phyloP scores from a whole-genome alignment of 1,139 yeast species.

The Kodamaea arcana region DNA sequence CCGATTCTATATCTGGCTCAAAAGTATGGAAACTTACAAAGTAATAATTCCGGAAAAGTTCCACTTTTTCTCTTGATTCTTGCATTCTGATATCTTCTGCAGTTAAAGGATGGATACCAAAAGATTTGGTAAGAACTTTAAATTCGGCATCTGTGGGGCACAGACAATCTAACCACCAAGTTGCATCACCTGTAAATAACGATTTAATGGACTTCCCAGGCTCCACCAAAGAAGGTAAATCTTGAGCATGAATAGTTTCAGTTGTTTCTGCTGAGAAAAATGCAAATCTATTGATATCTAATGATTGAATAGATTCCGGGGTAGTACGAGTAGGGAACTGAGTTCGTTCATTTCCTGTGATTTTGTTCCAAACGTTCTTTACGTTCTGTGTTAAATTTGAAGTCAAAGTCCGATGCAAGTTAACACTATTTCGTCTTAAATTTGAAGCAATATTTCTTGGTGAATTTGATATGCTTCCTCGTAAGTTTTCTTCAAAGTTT shows the following conservation, averaged over 20 bases:
- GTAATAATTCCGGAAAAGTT: slow-evolving; percentile 67
- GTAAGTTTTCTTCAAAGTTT: slow-evolving; percentile 81
- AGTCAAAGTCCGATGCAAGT: slow-evolving; percentile 19
- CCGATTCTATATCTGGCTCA: slow-evolving; percentile 71
- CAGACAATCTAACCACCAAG: slow-evolving; percentile 76
- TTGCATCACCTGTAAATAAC: slow-evolving; percentile 59
- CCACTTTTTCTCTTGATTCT: slow-evolving; percentile 83
- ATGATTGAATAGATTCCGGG: slow-evolving; percentile 26
- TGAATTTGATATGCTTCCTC: slow-evolving; percentile 5
- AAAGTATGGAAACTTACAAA: slow-evolving; percentile 82
- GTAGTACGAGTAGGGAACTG: slow-evolving; percentile 15
- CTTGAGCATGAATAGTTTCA: slow-evolving; percentile 87
- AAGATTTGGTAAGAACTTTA: slow-evolving; percentile 61
- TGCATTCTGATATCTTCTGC: slow-evolving; percentile 84
- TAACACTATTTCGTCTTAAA: too few relatives aligned
- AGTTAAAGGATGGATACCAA: slow-evolving; percentile 80
- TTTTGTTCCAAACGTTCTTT: slow-evolving; percentile 21
- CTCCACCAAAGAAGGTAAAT: slow-evolving; percentile 66
- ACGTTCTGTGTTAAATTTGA: slow-evolving; percentile 26
- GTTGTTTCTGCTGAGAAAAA: slow-evolving; percentile 79
- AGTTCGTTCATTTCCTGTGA: slow-evolving; percentile 23
- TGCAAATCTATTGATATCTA: slow-evolving; percentile 57
- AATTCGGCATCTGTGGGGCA: slow-evolving; percentile 69
- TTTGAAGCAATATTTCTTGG: slow-evolving; percentile 8
- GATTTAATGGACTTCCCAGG: slow-evolving; percentile 63